Conservation (phyloP, 225 moss, liverwort and hornwort genomes). For the Pseudoscleropodium purum region DNA sequence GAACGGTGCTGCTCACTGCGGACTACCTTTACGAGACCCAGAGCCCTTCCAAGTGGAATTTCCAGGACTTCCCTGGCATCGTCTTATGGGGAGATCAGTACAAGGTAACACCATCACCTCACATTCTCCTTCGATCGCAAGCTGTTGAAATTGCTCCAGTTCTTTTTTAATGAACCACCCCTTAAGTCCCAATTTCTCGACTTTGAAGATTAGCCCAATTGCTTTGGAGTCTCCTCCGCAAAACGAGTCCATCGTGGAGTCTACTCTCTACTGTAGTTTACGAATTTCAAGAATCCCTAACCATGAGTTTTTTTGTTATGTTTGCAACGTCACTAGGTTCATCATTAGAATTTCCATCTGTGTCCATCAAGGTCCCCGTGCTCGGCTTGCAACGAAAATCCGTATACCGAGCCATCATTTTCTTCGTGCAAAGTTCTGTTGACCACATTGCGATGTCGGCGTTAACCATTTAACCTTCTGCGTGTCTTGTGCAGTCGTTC, state of each 20-base stretch:
- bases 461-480: background rate
- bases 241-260: background rate
- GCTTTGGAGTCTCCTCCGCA: background rate
- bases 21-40: background rate
- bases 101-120: background rate
- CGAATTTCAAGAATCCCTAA: background rate
- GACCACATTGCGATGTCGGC: background rate
- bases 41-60: constrained; percentile 11
- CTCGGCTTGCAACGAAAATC: background rate
- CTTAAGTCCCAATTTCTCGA: background rate
- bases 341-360: background rate
- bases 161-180: background rate
- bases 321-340: background rate
- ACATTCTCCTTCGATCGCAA: background rate
- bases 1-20: constrained; percentile 15
- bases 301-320: background rate
- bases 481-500: constrained; percentile 7
- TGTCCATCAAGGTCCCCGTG: background rate
- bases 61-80: constrained; percentile 28
- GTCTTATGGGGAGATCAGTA: background rate
- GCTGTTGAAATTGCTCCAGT: background rate
- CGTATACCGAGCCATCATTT: background rate
- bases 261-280: background rate
- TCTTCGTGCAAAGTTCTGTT: background rate
- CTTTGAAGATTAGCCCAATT: background rate